Base-by-base conservation (phyloP, 179 eudicot genomes). In the Beta macrorhiza region DNA sequence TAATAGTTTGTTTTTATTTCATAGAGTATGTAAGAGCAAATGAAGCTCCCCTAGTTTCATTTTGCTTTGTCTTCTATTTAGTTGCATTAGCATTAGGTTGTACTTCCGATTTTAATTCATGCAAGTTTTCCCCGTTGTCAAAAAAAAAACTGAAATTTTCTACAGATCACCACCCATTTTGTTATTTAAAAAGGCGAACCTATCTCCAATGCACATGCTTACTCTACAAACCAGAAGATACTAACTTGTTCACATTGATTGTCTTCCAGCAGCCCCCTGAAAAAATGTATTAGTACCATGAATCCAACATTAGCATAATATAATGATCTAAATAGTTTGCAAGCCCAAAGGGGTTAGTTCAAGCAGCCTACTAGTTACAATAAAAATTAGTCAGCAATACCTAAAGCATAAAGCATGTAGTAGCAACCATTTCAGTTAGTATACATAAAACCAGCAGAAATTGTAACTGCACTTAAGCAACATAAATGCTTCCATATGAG, bases 151-250 rank as follows among this genome's bases (percentile, higher is more conserved):
- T 83, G 89, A 29, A 29, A 29, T 0, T 29, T 29, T 95, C 77
- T 91, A 87, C 80, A 95, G 76, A 83, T 95, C 98, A 72, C 99
- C 98, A 17, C 92, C 97, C 98, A 95, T 90, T 87, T 95, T 95
- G 84, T 91, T 93, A 87, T 95, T 93, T 22, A 95, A 69, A 80
- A 88, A 90, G 22, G 98, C 98, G 89, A 95, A 95, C 97, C 92
- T 91, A 83, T 95, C 99, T 37, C 92, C 97, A 87, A 95, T 90
- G 97, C 97, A 95, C 16, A 95, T 89, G 75, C 86, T 95, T 58
- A 95, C 98, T 86, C 85, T 91, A 90, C 99, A 95, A 95, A 42
- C 95, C 95, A 62, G 95, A 92, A 76, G 94, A 89, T 55, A 89
- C 90, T 80, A 95, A 87, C 81, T 91, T 93, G 87, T 92, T 95